Evolutionary conservation across 768 basidiomycete genomes (phyloP), one percentile per base, ranked within the genome.

Genomic region (Lanmaoa rubissima): DNA sequence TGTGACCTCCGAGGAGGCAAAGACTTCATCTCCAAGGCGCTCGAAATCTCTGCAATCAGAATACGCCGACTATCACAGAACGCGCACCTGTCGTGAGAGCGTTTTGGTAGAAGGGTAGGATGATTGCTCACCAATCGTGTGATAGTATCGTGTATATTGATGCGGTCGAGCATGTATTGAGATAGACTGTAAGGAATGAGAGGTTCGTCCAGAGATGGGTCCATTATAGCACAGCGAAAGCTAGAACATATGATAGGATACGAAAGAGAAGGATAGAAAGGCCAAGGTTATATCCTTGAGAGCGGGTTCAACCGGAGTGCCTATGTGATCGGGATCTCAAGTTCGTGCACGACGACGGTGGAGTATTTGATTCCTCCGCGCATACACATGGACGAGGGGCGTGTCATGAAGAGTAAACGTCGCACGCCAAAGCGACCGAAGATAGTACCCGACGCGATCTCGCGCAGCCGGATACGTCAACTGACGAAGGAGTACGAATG

Each of bases 81-180:
- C 10, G 19, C 11, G 38, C 19, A n/a, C 3, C 12, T 7, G 32
- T 48, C 50, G 39, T 14, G 17, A 42, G 13, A 28, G 28, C 7
- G 16, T 32, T 40, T 31, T 5, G 16, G 36, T 17, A 28, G 4
- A 40, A 41, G 14, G 31, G 32, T 24, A 34, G 24, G 21, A 24
- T 36, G 24, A 28, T n/a, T 32, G 49, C 67, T 51, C 47, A 69
- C 68, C 56, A 69, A 19, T 41, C 68, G 62, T 12, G 61, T 61
- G 47, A 69, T 65, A 26, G 62, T 69, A 38, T 69, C 68, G 24
- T 69, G 63, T 46, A 69, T 69, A 21, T 67, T 69, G 59, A 51
- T 14, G 14, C 65, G 61, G 48, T 69, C 68, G 19, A 69, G 60
- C 21, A 69, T 24, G 45, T 66, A 65, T 49, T 69, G 63, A 34